Evolutionary conservation across 768 basidiomycete genomes (phyloP), one percentile per base, ranked within the genome.

Genomic region (Tricholoma sp.): DNA sequence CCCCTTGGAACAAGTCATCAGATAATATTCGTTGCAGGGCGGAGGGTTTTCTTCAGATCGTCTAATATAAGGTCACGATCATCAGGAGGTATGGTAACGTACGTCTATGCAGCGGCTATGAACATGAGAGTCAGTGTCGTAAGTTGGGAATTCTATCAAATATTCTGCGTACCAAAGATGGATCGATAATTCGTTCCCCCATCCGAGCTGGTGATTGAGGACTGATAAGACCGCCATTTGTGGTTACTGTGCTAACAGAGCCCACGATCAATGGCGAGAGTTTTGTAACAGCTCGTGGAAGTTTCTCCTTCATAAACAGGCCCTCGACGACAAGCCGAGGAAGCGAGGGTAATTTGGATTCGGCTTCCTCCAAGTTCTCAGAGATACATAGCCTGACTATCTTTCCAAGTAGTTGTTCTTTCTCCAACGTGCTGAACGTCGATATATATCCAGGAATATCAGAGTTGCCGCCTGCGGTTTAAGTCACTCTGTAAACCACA

Each of bases 1-100:
- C 72, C 86, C 88, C 76, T 90, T 90, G 54, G 86, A 87, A 72
- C 90, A 91, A 41, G 78, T 78, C 85, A 91, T 89, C 63, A 91
- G 72, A 69, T 92, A 92, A 65, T 84, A 81, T 70, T 91, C 89
- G 63, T 91, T 92, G 75, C 90, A 91, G 15, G 90, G 90, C 12
- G 90, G 89, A 33, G 90, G 90, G 57, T 79, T 82, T 72, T 91
- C 90, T 91, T 68, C 48, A 53, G 45, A 57, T 10, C 45, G 36
- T 60, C 29, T 29, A 29, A 31, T 17, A 31, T 49, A 49, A 49
- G 47, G 47, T 2, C 17, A 32, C 15, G 24, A 45, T 50, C 36
- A 42, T 52, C 9, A 20, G 20, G 34, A 52, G 50, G 15, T 37
- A 24, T 56, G 53, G 51, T 45, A 50, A 75, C 85, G 57, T 67